A percentile compares a stretch with the other conserved stretches of the same genome.
These are phyloP conservation scores for Microbotryum violaceum DNA, from an alignment of 1,284 basidiomycete genomes.

Conservation along the genomic window DNA sequence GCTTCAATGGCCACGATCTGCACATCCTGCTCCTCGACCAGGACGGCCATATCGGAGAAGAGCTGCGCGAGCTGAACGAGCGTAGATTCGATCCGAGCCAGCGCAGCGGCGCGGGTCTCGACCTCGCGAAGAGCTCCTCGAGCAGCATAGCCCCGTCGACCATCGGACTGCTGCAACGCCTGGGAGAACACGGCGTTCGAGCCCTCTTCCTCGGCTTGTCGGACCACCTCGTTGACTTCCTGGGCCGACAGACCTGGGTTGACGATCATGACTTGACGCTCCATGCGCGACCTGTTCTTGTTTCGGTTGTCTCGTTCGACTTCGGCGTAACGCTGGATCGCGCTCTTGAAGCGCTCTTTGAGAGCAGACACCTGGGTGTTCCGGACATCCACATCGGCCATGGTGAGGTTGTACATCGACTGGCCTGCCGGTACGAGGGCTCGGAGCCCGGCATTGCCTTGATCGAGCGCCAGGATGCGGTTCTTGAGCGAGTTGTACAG, in stretches of 20 bases:
- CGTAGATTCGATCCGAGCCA: slow-evolving; percentile 71
- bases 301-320: slow-evolving; percentile 87
- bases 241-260: slow-evolving; percentile 83
- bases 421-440: slow-evolving; percentile 25
- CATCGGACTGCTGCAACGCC: slow-evolving; percentile 44
- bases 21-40: slow-evolving; percentile 74
- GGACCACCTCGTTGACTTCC: slow-evolving; percentile 52
- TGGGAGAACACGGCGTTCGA: slow-evolving; percentile 74
- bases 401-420: slow-evolving; percentile 42
- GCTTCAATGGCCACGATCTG: slow-evolving; percentile 57
- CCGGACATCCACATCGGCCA: slow-evolving; percentile 40
- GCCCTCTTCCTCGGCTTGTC: slow-evolving; percentile 60
- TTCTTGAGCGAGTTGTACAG: slow-evolving; percentile 25
- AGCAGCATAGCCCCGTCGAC: slow-evolving; percentile 25
- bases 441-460: slow-evolving; percentile 28
- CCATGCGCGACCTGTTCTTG: slow-evolving; percentile 87
- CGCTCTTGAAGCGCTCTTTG: slow-evolving; percentile 41
- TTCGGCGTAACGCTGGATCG: slow-evolving; percentile 57
- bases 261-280: slow-evolving; percentile 94
- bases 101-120: slow-evolving; percentile 39
- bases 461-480: slow-evolving; percentile 30
- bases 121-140: slow-evolving; percentile 41
- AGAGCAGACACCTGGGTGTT: slow-evolving; percentile 39
- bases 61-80: slow-evolving; percentile 79
- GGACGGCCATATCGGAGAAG: slow-evolving; percentile 74